Percentiles rank a stretch among this genome's conserved stretches.
Evolutionary conservation across 75 land plant species (phyloP).

Genomic region (Cupressus sempervirens): DNA sequence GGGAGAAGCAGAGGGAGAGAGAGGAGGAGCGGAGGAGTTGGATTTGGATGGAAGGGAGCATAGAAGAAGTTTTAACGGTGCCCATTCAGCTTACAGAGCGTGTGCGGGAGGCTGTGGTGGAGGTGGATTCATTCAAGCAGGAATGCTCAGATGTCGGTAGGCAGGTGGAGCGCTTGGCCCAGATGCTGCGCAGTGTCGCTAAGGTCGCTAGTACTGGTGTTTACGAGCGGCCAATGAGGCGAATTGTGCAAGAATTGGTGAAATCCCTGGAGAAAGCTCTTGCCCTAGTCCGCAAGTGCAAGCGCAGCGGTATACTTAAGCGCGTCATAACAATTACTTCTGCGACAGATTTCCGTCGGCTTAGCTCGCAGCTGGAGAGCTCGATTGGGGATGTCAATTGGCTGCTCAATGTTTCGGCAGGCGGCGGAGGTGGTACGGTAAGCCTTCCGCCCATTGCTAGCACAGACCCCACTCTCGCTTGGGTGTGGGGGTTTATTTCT

Average conservation of each 20-base stretch:
- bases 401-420: constrained; percentile 48
- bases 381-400: constrained; percentile 62
- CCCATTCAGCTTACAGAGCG: constrained; percentile 54
- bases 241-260: constrained; percentile 48
- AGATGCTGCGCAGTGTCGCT: constrained; percentile 39
- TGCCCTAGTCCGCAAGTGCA: constrained; percentile 52
- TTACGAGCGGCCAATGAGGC: constrained; percentile 70
- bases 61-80: constrained; percentile 45
- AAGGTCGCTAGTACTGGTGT: constrained; percentile 22
- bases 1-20: neutral
- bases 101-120: constrained; percentile 34
- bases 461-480: constrained; percentile 70
- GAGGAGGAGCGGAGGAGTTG: neutral
- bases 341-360: constrained; percentile 56
- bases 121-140: constrained; percentile 54
- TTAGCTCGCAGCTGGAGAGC: constrained; percentile 36
- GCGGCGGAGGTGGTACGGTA: constrained; percentile 18
- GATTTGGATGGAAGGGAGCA: constrained; percentile 21
- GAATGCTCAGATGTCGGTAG: constrained; percentile 59
- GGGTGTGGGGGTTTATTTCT: constrained; percentile 65
- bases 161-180: constrained; percentile 37
- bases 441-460: constrained; percentile 77
- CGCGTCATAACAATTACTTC: constrained; percentile 55
- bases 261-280: constrained; percentile 53
- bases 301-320: constrained; percentile 43